Conservation (phyloP, 495 filamentous ascomycete genomes). For the Amphirosellinia nigrospora region DNA sequence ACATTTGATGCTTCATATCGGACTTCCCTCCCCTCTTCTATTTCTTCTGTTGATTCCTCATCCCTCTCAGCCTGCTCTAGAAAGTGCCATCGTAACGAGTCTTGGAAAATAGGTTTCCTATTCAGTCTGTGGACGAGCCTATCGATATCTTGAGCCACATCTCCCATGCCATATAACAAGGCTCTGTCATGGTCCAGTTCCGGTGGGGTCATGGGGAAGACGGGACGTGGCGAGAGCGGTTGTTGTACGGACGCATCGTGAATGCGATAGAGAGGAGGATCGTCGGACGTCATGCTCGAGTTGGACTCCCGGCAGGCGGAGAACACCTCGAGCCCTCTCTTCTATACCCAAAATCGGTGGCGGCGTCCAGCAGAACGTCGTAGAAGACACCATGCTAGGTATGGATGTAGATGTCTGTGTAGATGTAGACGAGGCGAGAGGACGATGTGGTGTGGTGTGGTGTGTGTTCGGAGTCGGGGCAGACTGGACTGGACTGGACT, state of each 20-base stretch:
- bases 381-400: constrained; percentile 1
- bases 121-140: constrained; percentile 44
- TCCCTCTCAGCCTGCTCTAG: background rate
- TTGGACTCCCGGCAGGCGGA: constrained; percentile 11
- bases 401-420: background rate
- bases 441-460: too few species aligned
- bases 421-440: too few species aligned
- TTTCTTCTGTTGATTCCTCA: background rate
- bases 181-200: constrained; percentile 13
- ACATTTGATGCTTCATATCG: constrained; percentile 11
- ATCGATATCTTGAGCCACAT: constrained; percentile 24
- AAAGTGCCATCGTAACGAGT: constrained; percentile 22
- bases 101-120: constrained; percentile 41
- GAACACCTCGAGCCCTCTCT: constrained; percentile 17
- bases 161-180: background rate
- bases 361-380: background rate
- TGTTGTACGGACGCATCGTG: constrained; percentile 9
- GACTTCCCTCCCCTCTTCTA: background rate
- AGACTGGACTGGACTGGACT: too few species aligned
- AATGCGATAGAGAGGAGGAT: constrained; percentile 8
- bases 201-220: constrained; percentile 6
- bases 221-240: background rate
- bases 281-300: constrained; percentile 24
- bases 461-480: background rate
- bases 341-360: constrained; percentile 15